Evolutionary conservation across 1,284 basidiomycete genomes (phyloP).

Genomic region (Binderoboletus segoi): DNA sequence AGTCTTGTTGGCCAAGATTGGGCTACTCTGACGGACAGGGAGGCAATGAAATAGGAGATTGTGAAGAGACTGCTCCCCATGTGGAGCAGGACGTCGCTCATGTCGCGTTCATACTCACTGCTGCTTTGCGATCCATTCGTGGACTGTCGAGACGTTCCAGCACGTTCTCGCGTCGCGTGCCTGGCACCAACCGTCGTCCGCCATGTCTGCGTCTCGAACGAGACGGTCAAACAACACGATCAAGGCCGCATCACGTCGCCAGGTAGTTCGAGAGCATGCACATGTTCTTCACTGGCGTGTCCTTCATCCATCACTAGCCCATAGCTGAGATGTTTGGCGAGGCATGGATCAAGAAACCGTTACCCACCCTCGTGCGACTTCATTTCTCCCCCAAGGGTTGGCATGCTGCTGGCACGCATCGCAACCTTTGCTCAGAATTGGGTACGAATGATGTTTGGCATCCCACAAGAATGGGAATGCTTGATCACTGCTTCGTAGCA

Average conservation of each 20-base stretch:
- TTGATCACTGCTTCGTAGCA: too few species aligned
- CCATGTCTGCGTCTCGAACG: conserved; percentile 76
- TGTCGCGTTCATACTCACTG: conserved; percentile 76
- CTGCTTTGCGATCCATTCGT: conserved; percentile 87
- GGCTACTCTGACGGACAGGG: conserved; percentile 65
- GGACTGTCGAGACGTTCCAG: conserved; percentile 80
- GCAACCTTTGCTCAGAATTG: too few species aligned
- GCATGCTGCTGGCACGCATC: too few species aligned
- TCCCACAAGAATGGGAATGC: too few species aligned
- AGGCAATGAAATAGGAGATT: conserved; percentile 79
- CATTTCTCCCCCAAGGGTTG: too few species aligned
- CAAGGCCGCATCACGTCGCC: conserved; percentile 46
- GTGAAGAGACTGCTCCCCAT: conserved; percentile 87
- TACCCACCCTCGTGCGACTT: too few species aligned
- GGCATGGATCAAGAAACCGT: conserved; percentile 79
- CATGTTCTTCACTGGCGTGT: conserved; percentile 89
- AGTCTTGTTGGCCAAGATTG: conserved; percentile 65
- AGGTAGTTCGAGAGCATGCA: conserved; percentile 75
- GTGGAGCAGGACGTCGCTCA: conserved; percentile 81
- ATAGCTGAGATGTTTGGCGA: conserved; percentile 80
- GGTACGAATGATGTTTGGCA: too few species aligned
- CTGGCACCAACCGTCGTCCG: conserved; percentile 84
- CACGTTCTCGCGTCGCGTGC: conserved; percentile 87
- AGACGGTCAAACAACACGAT: conserved; percentile 53
- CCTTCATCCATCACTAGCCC: conserved; percentile 76